These are phyloP conservation scores for Malus hybrid DNA, from an alignment of 331 rosid genomes.

Conservation along the genomic window DNA sequence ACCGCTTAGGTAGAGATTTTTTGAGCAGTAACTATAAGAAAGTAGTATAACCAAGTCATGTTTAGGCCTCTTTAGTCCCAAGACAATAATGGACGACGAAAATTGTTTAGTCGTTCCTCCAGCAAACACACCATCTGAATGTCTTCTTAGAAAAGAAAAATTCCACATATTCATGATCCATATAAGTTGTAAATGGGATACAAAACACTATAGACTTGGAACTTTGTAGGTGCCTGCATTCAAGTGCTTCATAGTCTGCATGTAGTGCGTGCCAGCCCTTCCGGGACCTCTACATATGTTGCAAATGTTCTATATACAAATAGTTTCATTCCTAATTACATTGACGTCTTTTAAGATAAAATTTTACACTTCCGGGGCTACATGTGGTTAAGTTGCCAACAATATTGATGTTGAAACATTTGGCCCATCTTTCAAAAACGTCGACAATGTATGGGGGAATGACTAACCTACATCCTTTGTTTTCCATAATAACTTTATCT, in stretches of 20 bases:
- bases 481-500: neutral
- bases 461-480: neutral
- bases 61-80: too few relatives aligned
- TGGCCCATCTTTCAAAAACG: neutral
- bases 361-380: neutral
- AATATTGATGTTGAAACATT: too few relatives aligned
- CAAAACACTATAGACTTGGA: neutral
- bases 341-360: too few relatives aligned
- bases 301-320: too few relatives aligned
- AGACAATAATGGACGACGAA: neutral
- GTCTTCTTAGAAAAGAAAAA: neutral
- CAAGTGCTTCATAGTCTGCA: neutral
- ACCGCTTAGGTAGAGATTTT: too few relatives aligned
- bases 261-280: neutral
- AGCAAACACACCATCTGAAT: neutral
- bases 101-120: neutral
- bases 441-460: neutral
- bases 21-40: too few relatives aligned
- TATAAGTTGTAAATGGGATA: neutral
- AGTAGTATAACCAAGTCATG: too few relatives aligned
- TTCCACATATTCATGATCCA: too few relatives aligned
- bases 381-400: neutral
- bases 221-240: neutral
- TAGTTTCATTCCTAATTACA: too few relatives aligned
- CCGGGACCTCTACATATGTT: too few relatives aligned